Percentiles rank a stretch among this genome's conserved stretches.
phyloP scores from a whole-genome alignment of 345 rosid genomes.

The Citropsis articulata region DNA sequence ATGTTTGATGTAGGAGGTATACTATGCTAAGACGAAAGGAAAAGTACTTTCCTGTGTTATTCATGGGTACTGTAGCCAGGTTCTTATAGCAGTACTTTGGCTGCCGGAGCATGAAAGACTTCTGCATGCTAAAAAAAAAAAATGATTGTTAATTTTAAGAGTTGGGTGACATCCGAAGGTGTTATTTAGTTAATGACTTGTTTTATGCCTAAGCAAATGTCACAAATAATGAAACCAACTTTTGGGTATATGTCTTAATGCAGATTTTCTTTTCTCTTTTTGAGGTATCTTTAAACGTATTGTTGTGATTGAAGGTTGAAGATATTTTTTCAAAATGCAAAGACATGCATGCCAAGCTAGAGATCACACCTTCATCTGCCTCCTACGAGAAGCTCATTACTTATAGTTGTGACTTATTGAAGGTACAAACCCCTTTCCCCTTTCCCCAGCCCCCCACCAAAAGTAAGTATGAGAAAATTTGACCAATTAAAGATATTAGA shows the following conservation, averaged over 20 bases:
- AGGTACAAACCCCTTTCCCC: conserved; percentile 44
- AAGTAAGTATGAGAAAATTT: neutral
- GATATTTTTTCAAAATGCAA: conserved; percentile 55
- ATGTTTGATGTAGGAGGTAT: neutral
- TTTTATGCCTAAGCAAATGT: neutral
- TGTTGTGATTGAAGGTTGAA: conserved; percentile 49
- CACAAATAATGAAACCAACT: neutral
- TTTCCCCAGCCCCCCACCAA: too few relatives aligned
- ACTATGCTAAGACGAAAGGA: neutral
- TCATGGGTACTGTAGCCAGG: neutral
- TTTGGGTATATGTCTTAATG: neutral
- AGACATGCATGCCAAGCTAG: conserved; percentile 53
- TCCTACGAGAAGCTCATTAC: conserved; percentile 61
- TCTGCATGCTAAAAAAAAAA: neutral
- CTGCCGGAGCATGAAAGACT: neutral
- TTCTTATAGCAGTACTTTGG: neutral
- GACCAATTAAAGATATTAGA: neutral
- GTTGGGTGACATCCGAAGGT: neutral
- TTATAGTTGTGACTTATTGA: conserved; percentile 43
- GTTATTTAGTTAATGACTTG: neutral
- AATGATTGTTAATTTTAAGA: neutral
- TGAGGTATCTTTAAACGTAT: conserved; percentile 5
- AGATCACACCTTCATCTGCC: conserved; percentile 51
- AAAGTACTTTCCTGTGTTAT: neutral
- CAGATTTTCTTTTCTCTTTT: neutral